These are phyloP conservation scores for Terfezia claveryi DNA, from an alignment of 495 filamentous ascomycete species.

Conservation along the genomic window DNA sequence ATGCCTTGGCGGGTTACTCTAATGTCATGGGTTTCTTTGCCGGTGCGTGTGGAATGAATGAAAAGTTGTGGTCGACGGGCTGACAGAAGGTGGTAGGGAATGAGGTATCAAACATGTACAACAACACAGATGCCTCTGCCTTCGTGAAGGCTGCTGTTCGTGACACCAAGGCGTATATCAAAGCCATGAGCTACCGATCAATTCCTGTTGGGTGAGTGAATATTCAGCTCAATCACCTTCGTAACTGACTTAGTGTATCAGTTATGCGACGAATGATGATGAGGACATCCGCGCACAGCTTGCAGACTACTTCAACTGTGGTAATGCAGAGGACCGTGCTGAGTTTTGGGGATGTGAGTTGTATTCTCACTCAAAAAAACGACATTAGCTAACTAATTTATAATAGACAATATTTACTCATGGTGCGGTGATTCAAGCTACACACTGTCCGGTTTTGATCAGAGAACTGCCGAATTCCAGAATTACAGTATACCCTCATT, in stretches of 20 bases:
- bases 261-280: conserved; percentile 89
- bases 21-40: conserved; percentile 93
- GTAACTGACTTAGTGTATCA: background rate
- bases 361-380: background rate
- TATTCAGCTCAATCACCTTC: background rate
- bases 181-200: conserved; percentile 45
- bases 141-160: conserved; percentile 93
- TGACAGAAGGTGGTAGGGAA: conserved; percentile 33
- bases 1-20: conserved; percentile 52
- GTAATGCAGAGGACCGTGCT: conserved; percentile 37
- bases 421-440: conserved; percentile 80
- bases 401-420: conserved; percentile 70
- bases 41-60: background rate
- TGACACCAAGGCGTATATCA: conserved; percentile 86
- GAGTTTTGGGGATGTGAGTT: conserved; percentile 68
- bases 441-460: conserved; percentile 49
- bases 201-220: conserved; percentile 43
- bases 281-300: conserved; percentile 51
- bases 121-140: conserved; percentile 66
- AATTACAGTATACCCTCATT: conserved; percentile 83
- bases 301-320: conserved; percentile 86
- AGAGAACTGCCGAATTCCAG: conserved; percentile 57
- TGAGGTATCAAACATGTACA: conserved; percentile 69
- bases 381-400: background rate
- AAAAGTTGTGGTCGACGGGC: background rate